Base-by-base conservation (phyloP, 495 filamentous ascomycete species). In the Delitschia confertaspora region DNA sequence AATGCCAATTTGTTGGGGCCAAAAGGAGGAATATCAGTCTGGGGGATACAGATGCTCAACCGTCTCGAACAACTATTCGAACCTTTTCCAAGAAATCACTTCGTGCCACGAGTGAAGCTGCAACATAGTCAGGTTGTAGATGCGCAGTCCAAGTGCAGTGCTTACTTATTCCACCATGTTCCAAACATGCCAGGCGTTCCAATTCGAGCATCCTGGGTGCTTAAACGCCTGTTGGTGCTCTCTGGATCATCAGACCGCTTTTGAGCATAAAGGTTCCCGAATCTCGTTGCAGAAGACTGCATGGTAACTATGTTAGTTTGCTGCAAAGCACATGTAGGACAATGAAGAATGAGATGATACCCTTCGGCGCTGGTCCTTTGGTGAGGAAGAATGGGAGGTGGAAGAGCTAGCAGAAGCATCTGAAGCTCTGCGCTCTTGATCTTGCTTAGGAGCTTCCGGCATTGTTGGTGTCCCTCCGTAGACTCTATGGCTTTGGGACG, bases 41-140 rank as follows among this genome's bases (percentile, higher is more conserved):
- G n/a, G n/a, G n/a, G n/a, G n/a, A n/a, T n/a, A n/a, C n/a, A n/a
- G n/a, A n/a, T n/a, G n/a, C n/a, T n/a, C n/a, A n/a, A n/a, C n/a
- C n/a, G n/a, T n/a, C n/a, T n/a, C n/a, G n/a, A n/a, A n/a, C n/a
- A n/a, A n/a, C n/a, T n/a, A n/a, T n/a, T n/a, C n/a, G n/a, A n/a
- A n/a, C n/a, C n/a, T n/a, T n/a, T n/a, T n/a, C n/a, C n/a, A n/a
- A n/a, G n/a, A n/a, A n/a, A n/a, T n/a, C n/a, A n/a, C n/a, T n/a
- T n/a, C n/a, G 42, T 33, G 13, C 49, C 49, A 4, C 49, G 49
- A 23, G 49, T 53, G 31, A 29, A 53, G 31, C 49, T 53, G 22
- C 2, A 14, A 24, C 3, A 3, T 23, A 2, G 17, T 78, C 14
- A 79, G 67, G 11, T 25, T 9, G 20, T 55, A 49, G 17, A 24